A percentile compares a stretch with the other conserved stretches of the same genome.
Conservation (phyloP, 2,329 filamentous ascomycete species). For the Drechslerella dactyloides region DNA sequence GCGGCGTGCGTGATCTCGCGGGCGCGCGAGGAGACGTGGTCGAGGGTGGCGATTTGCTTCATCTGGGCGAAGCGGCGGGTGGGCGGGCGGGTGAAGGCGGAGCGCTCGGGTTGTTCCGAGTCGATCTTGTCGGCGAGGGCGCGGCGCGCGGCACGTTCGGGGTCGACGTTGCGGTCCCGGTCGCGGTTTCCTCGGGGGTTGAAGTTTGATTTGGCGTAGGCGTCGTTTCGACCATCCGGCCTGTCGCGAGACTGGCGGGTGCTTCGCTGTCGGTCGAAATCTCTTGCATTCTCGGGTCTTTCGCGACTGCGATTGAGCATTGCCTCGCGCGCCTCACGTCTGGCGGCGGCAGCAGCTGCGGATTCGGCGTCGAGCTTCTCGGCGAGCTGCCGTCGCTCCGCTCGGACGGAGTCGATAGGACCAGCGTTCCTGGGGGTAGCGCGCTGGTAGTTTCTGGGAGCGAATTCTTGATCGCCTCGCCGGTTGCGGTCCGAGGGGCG, state of each 20-base stretch:
- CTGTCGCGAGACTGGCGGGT: background rate
- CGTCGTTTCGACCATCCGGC: background rate
- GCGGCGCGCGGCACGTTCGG: background rate
- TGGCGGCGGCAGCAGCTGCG: no score
- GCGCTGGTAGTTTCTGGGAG: no score
- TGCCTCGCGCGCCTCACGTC: no score
- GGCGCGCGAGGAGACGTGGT: slow-evolving; percentile 47
- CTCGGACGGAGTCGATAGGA: background rate
- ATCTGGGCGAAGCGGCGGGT: slow-evolving; percentile 44
- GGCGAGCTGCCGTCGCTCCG: slow-evolving; percentile 10
- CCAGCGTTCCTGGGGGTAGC: background rate
- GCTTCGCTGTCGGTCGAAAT: background rate
- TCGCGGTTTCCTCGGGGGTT: background rate
- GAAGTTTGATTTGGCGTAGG: background rate
- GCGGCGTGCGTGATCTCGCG: slow-evolving; percentile 39
- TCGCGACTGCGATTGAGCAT: background rate
- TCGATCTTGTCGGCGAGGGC: background rate
- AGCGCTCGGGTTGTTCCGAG: background rate
- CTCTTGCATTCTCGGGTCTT: background rate
- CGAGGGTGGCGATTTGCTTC: slow-evolving; percentile 50
- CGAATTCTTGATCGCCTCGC: no score
- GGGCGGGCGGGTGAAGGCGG: slow-evolving; percentile 21
- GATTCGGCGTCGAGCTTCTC: background rate
- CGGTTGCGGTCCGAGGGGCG: no score
- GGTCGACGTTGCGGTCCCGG: background rate